These are phyloP conservation scores for Euphrasia arctica DNA, from an alignment of 305 asterid species.

Conservation along the genomic window DNA sequence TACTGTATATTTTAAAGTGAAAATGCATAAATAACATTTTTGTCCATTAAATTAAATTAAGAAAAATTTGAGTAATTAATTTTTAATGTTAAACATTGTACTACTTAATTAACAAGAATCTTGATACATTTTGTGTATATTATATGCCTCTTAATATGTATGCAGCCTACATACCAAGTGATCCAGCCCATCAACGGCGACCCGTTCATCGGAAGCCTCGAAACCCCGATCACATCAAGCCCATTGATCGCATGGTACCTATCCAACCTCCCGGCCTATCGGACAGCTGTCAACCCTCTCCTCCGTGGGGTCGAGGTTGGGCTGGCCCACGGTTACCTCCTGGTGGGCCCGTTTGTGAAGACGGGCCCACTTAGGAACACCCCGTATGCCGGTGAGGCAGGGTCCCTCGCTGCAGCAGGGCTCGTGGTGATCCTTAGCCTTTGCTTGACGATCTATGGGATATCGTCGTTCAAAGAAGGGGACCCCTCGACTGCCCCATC, in stretches of 20 bases:
- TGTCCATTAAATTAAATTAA: too few relatives aligned
- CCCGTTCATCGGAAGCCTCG: constrained; percentile 94
- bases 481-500: constrained; percentile 40
- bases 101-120: too few relatives aligned
- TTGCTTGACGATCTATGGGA: constrained; percentile 76
- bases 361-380: constrained; percentile 5
- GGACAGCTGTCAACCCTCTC: constrained; percentile 94
- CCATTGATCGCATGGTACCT: constrained; percentile 98
- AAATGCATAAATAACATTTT: too few relatives aligned
- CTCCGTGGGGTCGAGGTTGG: constrained; percentile 95
- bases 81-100: too few relatives aligned
- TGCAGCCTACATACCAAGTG: constrained; percentile 96
- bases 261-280: constrained; percentile 90
- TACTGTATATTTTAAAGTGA: too few relatives aligned
- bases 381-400: constrained; percentile 58
- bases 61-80: too few relatives aligned
- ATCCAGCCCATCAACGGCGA: constrained; percentile 93
- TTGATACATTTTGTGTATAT: too few relatives aligned
- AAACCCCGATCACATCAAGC: constrained; percentile 93
- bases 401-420: constrained; percentile 90
- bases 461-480: constrained; percentile 79
- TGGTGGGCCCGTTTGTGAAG: constrained; percentile 4
- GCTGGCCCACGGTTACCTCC: constrained; percentile 69
- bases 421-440: constrained; percentile 82
- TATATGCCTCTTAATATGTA: too few relatives aligned